A percentile compares a stretch with the other conserved stretches of the same genome.
phyloP scores from a whole-genome alignment of 2,329 filamentous ascomycete genomes.

The Drechmeria coniospora region DNA sequence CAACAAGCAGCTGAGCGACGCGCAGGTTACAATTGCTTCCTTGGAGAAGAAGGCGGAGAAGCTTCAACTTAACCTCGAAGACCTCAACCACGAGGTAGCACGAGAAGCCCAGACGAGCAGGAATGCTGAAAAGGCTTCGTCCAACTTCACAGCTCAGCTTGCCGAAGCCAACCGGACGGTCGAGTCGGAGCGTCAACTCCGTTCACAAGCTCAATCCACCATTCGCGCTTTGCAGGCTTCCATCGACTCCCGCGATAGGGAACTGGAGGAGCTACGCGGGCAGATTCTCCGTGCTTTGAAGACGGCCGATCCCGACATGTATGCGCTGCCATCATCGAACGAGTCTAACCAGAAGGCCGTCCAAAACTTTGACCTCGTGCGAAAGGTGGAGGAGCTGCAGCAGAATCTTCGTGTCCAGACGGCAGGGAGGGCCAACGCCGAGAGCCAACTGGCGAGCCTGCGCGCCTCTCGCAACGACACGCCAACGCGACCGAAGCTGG shows the following conservation, averaged over 20 bases:
- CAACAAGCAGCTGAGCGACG: conserved; percentile 70
- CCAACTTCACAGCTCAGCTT: conserved; percentile 64
- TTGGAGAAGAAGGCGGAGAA: conserved; percentile 94
- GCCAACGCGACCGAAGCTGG: conserved; percentile 58
- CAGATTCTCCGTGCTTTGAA: conserved; percentile 74
- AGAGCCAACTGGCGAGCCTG: conserved; percentile 66
- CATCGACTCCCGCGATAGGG: conserved; percentile 64
- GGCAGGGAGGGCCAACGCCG: conserved; percentile 67
- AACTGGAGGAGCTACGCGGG: conserved; percentile 64
- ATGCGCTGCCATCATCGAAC: conserved; percentile 46
- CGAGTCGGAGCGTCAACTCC: conserved; percentile 78
- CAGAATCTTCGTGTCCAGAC: conserved; percentile 73
- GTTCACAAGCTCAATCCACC: conserved; percentile 71
- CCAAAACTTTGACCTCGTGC: conserved; percentile 69
- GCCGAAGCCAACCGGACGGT: conserved; percentile 80
- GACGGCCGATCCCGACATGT: conserved; percentile 65
- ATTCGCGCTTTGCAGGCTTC: conserved; percentile 66
- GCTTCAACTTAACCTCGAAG: conserved; percentile 71
- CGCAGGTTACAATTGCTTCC: conserved; percentile 66
- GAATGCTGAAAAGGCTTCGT: conserved; percentile 78
- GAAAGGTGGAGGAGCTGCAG: conserved; percentile 78
- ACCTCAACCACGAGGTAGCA: conserved; percentile 81
- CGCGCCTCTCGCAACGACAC: conserved; percentile 58
- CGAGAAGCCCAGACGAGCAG: conserved; percentile 80
- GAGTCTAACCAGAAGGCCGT: conserved; percentile 46